Evolutionary conservation across 1,139 yeast genomes (phyloP).

Genomic region (Geotrichum restrictum): DNA sequence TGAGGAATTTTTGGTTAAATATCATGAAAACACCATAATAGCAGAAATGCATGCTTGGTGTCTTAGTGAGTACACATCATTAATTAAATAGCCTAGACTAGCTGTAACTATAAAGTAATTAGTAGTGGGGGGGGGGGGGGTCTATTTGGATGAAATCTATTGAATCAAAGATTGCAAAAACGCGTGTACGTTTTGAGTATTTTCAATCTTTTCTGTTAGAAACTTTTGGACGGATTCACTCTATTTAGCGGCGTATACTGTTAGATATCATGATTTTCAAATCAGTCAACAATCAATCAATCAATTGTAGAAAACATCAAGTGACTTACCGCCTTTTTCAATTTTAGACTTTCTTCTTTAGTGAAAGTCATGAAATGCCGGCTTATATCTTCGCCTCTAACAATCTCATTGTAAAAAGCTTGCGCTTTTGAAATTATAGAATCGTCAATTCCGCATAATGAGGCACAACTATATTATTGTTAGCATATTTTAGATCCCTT

Average conservation of each 20-base stretch:
- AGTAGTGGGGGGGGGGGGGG: too few relatives aligned
- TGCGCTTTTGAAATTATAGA: slow-evolving; percentile 25
- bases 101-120: too few relatives aligned
- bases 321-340: slow-evolving; percentile 24
- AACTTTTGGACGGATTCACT: slow-evolving; percentile 20
- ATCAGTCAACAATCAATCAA: neutral
- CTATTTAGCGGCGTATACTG: neutral
- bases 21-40: too few relatives aligned
- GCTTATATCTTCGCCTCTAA: slow-evolving; percentile 26
- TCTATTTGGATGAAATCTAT: too few relatives aligned
- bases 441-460: slow-evolving; percentile 27
- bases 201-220: slow-evolving; percentile 20
- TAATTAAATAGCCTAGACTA: too few relatives aligned
- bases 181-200: neutral
- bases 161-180: neutral
- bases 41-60: too few relatives aligned
- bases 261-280: too few relatives aligned
- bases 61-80: too few relatives aligned
- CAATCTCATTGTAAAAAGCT: slow-evolving; percentile 22
- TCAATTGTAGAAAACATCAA: neutral
- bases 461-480: slow-evolving; percentile 26
- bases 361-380: slow-evolving; percentile 23
- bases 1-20: too few relatives aligned
- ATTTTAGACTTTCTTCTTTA: slow-evolving; percentile 21
- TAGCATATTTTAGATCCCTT: neutral